Evolutionary conservation across 2,329 filamentous ascomycete genomes (phyloP).

Genomic region (Aspergillus neotritici): DNA sequence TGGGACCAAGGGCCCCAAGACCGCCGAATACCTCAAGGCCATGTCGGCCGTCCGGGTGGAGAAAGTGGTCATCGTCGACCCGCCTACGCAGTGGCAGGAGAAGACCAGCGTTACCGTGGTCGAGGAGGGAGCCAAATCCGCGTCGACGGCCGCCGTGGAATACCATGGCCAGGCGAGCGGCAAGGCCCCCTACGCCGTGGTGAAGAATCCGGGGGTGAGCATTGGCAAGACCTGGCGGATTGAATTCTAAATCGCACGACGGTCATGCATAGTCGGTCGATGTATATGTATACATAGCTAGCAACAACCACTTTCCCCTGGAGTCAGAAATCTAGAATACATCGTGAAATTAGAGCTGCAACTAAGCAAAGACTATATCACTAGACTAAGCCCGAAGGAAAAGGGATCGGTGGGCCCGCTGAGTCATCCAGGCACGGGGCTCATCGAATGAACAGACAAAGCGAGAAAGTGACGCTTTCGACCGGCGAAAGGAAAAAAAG

Average conservation of each 20-base stretch:
- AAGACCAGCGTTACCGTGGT: constrained; percentile 52
- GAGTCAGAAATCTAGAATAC: too few relatives aligned
- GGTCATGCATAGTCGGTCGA: too few relatives aligned
- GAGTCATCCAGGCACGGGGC: background rate
- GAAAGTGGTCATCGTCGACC: constrained; percentile 77
- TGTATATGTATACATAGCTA: background rate
- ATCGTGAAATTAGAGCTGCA: too few relatives aligned
- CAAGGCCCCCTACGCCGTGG: constrained; percentile 58
- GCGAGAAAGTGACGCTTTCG: constrained; percentile 5
- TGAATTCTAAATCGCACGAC: constrained; percentile 42
- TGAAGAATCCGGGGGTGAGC: constrained; percentile 58
- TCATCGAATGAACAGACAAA: background rate
- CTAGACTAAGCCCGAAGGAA: too few relatives aligned
- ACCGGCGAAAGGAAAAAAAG: background rate
- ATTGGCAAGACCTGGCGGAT: constrained; percentile 62
- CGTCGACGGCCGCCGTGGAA: constrained; percentile 51
- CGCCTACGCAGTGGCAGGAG: constrained; percentile 64
- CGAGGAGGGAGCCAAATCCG: constrained; percentile 43
- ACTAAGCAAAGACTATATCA: too few relatives aligned
- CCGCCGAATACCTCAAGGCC: constrained; percentile 67
- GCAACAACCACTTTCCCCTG: background rate
- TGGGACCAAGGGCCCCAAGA: constrained; percentile 55
- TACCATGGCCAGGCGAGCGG: constrained; percentile 48
- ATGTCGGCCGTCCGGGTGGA: constrained; percentile 77
- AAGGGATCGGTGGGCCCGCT: too few relatives aligned